Base-by-base conservation (phyloP, 345 rosid species). In the Heritiera fomes region DNA sequence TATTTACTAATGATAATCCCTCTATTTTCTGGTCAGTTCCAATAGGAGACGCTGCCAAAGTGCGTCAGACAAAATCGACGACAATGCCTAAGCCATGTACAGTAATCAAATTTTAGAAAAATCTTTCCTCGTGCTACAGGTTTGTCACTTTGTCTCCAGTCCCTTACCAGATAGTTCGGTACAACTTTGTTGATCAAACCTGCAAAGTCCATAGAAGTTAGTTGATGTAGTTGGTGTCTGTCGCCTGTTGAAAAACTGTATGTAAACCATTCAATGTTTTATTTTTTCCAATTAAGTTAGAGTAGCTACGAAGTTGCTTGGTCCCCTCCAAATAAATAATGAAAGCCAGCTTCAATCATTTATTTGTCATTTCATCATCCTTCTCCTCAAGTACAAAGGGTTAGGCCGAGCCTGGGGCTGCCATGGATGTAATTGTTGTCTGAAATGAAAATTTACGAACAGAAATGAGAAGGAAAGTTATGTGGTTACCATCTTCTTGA, bases 1-100 rank as follows among this genome's bases (percentile, higher is more conserved):
- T 15, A 73, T 30, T 53, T 14, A 58, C 10, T 11, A 49, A 23
- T 47, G 18, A 55, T 9, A 34, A 73, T 28, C 28, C 12, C 41
- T 68, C 8, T 28, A 55, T 43, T 77, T 71, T 80, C 84, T 82
- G 89, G 85, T 32, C 75, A 78, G 59, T 74, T 47, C 76, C 78
- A 78, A 45, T 61, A 80, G 59, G 75, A 77, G 86, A 60, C 52
- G 65, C 20, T 28, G 85, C 63, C 64, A 38, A 17, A 81, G 83
- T 17, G 55, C 59, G 34, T 20, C 80, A 3, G 23, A 34, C 23
- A 66, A 80, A 49, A 49, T 56, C 64, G 9, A 41, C 41, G 82
- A 17, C 13, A 78, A 78, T 60, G 58, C 53, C 30, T 79, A 59
- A 81, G 75, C 18, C 75, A 73, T 30, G 75, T 23, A 20, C 23